A percentile compares a stretch with the other conserved stretches of the same genome.
These are phyloP conservation scores for Colletotrichum chlorophyti DNA, from an alignment of 2,329 filamentous ascomycete genomes.

Conservation along the genomic window DNA sequence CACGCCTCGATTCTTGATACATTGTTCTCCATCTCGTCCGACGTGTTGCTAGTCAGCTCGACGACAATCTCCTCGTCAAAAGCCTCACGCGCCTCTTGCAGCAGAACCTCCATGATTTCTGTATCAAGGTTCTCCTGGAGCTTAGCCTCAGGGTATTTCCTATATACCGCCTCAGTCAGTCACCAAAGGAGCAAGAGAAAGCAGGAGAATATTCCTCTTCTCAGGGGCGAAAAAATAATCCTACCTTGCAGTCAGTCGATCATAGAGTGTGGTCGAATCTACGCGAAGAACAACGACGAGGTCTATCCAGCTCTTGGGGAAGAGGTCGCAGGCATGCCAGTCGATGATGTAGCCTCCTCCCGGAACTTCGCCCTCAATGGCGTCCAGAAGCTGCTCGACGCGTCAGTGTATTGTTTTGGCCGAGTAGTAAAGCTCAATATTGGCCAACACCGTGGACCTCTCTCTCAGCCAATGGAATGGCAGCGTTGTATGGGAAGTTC, in stretches of 20 bases:
- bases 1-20: slow-evolving; percentile 83
- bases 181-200: not conserved
- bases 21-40: slow-evolving; percentile 88
- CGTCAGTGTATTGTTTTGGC: not conserved
- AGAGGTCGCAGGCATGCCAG: slow-evolving; percentile 97
- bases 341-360: slow-evolving; percentile 89
- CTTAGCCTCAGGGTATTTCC: slow-evolving; percentile 84
- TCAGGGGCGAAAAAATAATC: no score
- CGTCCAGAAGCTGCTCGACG: slow-evolving; percentile 75
- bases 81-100: slow-evolving; percentile 87
- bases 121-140: slow-evolving; percentile 95
- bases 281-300: slow-evolving; percentile 90
- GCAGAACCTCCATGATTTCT: slow-evolving; percentile 95
- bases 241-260: slow-evolving; percentile 78
- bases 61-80: slow-evolving; percentile 90
- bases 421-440: no score
- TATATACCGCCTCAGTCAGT: slow-evolving; percentile 37
- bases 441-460: no score
- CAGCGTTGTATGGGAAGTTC: no score
- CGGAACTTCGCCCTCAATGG: slow-evolving; percentile 82
- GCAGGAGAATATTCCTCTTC: not conserved
- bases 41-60: slow-evolving; percentile 81
- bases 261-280: slow-evolving; percentile 81
- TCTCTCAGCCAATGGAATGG: no score
- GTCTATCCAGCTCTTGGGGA: slow-evolving; percentile 93